Conservation (phyloP, 208 protist species). For the Vickermania ingenoplastis region DNA sequence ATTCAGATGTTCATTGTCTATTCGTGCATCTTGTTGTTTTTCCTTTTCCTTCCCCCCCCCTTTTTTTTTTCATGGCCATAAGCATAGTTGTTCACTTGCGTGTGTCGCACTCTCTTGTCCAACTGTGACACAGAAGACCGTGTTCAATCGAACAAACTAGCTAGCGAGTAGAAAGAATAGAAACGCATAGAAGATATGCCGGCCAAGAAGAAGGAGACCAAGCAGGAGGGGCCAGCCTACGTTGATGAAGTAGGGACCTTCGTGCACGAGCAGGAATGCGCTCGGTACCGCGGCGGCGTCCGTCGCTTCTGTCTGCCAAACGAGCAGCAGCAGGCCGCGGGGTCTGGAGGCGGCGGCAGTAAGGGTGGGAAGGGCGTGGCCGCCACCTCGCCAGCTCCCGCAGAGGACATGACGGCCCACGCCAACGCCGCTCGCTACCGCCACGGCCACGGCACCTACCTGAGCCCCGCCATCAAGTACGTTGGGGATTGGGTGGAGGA, state of each 20-base stretch:
- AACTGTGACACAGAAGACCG: too few relatives aligned
- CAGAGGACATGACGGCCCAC: background rate
- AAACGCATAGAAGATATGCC: too few relatives aligned
- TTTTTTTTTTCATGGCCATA: too few relatives aligned
- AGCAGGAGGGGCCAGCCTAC: constrained; percentile 63
- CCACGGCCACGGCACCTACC: constrained; percentile 65
- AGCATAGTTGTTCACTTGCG: too few relatives aligned
- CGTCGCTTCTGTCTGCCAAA: constrained; percentile 22
- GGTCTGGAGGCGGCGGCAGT: background rate
- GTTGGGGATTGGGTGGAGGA: constrained; percentile 77
- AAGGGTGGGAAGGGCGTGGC: constrained; percentile 1
- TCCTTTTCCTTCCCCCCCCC: too few relatives aligned
- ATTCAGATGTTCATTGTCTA: too few relatives aligned
- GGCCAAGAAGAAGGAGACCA: constrained; percentile 62
- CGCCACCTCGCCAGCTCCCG: background rate
- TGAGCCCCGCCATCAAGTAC: constrained; percentile 61
- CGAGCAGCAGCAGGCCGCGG: background rate
- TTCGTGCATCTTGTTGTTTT: too few relatives aligned
- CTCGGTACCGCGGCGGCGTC: constrained; percentile 51
- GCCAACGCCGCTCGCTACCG: constrained; percentile 18
- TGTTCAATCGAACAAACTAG: too few relatives aligned
- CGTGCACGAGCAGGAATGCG: constrained; percentile 51
- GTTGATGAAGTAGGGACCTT: constrained; percentile 65
- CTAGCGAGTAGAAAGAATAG: too few relatives aligned
- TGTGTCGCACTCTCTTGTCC: too few relatives aligned